Conservation (phyloP, 768 basidiomycete genomes). For the Leccinum fibrillosum region DNA sequence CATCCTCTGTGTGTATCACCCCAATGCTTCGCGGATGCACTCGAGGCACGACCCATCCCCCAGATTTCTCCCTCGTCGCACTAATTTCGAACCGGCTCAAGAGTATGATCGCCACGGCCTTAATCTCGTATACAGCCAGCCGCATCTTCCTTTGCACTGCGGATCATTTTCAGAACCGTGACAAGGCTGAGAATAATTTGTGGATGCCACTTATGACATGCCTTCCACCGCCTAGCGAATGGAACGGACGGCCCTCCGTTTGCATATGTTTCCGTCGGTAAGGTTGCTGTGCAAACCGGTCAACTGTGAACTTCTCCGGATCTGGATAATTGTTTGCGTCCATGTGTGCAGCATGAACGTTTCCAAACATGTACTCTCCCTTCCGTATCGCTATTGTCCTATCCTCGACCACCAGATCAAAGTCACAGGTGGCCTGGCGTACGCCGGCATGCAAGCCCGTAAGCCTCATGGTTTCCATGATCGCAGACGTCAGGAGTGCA, state of each 20-base stretch:
- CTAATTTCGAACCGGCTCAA: constrained; percentile 15
- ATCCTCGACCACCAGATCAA: constrained; percentile 11
- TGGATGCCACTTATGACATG: constrained; percentile 13
- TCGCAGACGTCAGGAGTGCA: constrained; percentile 20
- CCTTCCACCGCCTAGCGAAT: constrained; percentile 16
- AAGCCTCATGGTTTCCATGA: constrained; percentile 28
- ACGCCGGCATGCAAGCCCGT: constrained; percentile 14
- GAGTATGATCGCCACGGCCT: constrained; percentile 16
- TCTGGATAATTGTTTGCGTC: constrained; percentile 11
- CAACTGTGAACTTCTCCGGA: constrained; percentile 13
- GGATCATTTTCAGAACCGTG: neutral
- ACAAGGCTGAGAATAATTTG: neutral
- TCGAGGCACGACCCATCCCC: constrained; percentile 8
- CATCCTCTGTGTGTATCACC: constrained; percentile 17
- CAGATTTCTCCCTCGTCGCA: neutral
- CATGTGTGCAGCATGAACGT: constrained; percentile 20
- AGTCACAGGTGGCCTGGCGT: constrained; percentile 17
- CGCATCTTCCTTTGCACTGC: constrained; percentile 24
- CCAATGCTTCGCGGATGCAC: constrained; percentile 14
- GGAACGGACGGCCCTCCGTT: constrained; percentile 11
- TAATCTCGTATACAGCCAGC: constrained; percentile 24
- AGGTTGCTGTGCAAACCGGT: constrained; percentile 17
- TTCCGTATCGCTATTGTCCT: constrained; percentile 14
- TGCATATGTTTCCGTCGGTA: constrained; percentile 13
- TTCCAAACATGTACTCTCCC: constrained; percentile 19